A percentile compares a stretch with the other conserved stretches of the same genome.
phyloP scores from a whole-genome alignment of 345 rosid species.

The Acer negundo region DNA sequence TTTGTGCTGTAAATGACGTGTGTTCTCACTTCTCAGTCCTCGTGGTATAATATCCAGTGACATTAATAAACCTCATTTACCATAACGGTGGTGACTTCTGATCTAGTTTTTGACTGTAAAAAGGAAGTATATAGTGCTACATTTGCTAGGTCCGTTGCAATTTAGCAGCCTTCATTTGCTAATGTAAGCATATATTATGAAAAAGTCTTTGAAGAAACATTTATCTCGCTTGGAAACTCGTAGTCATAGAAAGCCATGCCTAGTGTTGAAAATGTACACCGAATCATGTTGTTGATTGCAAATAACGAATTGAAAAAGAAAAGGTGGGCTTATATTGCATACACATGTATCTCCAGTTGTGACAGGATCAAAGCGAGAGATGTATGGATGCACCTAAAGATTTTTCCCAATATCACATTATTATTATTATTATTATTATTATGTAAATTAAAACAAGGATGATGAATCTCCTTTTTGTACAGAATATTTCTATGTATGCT shows the following conservation, averaged over 20 bases:
- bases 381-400: too few species aligned
- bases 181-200: not conserved
- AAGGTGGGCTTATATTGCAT: too few species aligned
- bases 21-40: conserved; percentile 17
- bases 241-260: not conserved
- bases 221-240: not conserved
- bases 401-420: too few species aligned
- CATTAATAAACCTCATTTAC: conserved; percentile 23
- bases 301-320: not conserved
- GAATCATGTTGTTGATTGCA: not conserved
- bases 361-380: too few species aligned
- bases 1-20: conserved; percentile 43
- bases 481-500: too few species aligned
- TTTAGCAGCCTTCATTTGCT: not conserved
- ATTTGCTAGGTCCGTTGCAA: not conserved
- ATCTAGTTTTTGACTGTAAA: conserved; percentile 24
- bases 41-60: conserved; percentile 13
- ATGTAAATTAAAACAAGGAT: not conserved
- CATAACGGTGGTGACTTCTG: conserved; percentile 11
- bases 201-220: too few species aligned
- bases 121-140: conserved; percentile 17
- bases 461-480: not conserved
- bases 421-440: too few species aligned
- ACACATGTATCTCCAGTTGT: too few species aligned
- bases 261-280: too few species aligned